Evolutionary conservation across 1,284 basidiomycete genomes (phyloP), one percentile per base, ranked within the genome.

Genomic region (Cryptococcus amylolentus): DNA sequence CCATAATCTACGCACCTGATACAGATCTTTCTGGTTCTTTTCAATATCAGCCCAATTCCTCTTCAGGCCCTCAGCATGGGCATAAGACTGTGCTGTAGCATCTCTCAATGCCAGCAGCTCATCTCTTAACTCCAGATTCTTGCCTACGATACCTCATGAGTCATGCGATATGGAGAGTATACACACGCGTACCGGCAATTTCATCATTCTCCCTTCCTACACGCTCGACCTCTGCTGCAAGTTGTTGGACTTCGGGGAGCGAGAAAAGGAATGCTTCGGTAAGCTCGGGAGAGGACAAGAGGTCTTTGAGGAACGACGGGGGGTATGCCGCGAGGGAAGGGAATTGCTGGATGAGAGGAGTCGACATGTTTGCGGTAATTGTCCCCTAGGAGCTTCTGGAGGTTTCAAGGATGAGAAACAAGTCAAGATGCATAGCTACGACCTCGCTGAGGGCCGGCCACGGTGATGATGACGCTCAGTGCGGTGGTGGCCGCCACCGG

Each of bases 211-310:
- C 88, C 67, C 82, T 79, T 5, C 89, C 86, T 0, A 94, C 81
- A 58, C 88, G 86, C 20, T 86, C 80, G 63, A 92, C 88, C 1
- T 85, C 84, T 61, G 84, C 82, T 57, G 91, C 86, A 57, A 91
- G 78, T 13, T 83, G 81, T 68, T 86, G 85, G 42, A 93, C 89
- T 45, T 82, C 81, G 1, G 84, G 80, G 9, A 94, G 77, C 1
- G 88, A 85, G 73, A 91, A 86, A 64, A 95, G 87, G 58, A 89
- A 81, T 5, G 91, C 88, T 73, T 94, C 88, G 63, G 93, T 92
- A 72, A 92, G 92, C 18, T 81, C 79, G 1, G 86, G 87, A 67
- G 94, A 89, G 18, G 82, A 81, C 23, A 95, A 78, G 18, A 95
- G 79, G 71, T 92, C 89, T 74, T 94, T 88, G n/a, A 96, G 81